Conservation (phyloP, 2,329 filamentous ascomycete species). For the Trichocomaceae sp. region DNA sequence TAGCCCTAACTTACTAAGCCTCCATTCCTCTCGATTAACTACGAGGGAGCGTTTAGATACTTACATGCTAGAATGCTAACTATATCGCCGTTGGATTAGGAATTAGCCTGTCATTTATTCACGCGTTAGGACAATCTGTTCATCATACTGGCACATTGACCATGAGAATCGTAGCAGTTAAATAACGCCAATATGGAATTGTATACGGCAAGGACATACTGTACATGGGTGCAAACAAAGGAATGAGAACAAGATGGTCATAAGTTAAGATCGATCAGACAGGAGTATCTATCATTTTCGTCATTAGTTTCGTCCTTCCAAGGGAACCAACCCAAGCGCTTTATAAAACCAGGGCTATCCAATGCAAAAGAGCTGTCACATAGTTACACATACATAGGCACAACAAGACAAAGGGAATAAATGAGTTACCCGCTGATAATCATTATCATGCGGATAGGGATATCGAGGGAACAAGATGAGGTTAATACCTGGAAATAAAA, state of each 20-base stretch:
- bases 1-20: slow-evolving; percentile 2
- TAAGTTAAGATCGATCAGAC: background rate
- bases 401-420: background rate
- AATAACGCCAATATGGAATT: background rate
- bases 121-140: background rate
- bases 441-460: slow-evolving; percentile 5
- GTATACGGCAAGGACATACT: slow-evolving; percentile 8
- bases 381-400: slow-evolving; percentile 3
- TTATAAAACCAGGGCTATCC: slow-evolving; percentile 8
- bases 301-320: slow-evolving; percentile 13
- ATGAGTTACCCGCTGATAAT: background rate
- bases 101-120: no score
- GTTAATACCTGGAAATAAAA: background rate
- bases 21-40: background rate
- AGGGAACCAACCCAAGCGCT: background rate
- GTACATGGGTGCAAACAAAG: slow-evolving; percentile 7
- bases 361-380: slow-evolving; percentile 4
- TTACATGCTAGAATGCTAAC: no score
- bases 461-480: background rate
- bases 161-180: background rate
- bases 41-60: no score
- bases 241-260: slow-evolving; percentile 1
- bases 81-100: no score
- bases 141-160: background rate
- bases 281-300: slow-evolving; percentile 9